phyloP scores from a whole-genome alignment of 164 flowering plant genomes.

The Magnolia officinalis region DNA sequence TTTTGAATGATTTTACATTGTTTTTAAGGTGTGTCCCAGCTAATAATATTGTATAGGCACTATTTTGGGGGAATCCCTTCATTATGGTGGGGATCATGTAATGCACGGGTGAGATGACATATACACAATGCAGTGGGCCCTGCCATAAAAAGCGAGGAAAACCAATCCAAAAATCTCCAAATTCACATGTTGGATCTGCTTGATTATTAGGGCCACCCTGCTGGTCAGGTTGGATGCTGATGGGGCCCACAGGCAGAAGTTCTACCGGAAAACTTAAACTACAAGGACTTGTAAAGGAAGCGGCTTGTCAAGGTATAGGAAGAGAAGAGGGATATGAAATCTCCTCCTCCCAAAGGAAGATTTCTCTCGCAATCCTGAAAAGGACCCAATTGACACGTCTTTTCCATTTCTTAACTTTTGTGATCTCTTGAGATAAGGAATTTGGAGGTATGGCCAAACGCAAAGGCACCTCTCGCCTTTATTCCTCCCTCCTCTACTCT shows the following conservation, averaged over 20 bases:
- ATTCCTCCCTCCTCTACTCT: constrained; percentile 2
- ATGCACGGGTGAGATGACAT: too few species aligned
- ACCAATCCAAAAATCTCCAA: too few species aligned
- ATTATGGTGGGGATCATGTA: too few species aligned
- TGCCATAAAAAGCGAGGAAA: too few species aligned
- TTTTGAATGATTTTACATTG: too few species aligned
- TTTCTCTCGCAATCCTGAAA: background rate
- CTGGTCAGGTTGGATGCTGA: too few species aligned
- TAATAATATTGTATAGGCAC: too few species aligned
- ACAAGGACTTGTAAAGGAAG: background rate
- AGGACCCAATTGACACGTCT: background rate
- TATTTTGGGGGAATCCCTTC: too few species aligned
- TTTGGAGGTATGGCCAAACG: constrained; percentile 4
- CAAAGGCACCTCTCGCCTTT: constrained; percentile 7
- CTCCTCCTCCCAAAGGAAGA: background rate
- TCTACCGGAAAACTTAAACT: background rate
- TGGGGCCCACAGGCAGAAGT: background rate
- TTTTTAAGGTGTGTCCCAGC: too few species aligned
- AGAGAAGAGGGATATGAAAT: constrained; percentile 2
- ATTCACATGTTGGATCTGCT: too few species aligned
- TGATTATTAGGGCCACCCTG: too few species aligned
- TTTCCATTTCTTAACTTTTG: background rate
- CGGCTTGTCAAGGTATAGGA: background rate
- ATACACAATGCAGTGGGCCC: too few species aligned
- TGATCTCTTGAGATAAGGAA: constrained; percentile 11